These are phyloP conservation scores for Micractinium conductrix DNA, from an alignment of 139 green algal genomes.

Conservation along the genomic window DNA sequence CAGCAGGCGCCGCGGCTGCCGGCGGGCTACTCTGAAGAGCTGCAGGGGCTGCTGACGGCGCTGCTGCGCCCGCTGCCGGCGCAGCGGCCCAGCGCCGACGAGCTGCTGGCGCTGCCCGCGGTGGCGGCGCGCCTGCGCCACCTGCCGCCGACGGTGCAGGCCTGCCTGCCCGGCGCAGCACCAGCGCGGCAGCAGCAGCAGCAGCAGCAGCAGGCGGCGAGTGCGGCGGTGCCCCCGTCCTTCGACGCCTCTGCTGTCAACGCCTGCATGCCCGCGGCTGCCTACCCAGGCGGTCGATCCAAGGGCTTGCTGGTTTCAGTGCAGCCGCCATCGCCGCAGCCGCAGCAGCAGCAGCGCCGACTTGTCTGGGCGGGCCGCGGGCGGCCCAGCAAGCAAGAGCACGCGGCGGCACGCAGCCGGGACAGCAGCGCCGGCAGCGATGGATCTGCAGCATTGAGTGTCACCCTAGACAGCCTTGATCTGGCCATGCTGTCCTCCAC, in stretches of 20 bases:
- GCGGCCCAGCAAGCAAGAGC: not conserved
- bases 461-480: not conserved
- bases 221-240: not conserved
- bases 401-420: not conserved
- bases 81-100: not conserved
- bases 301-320: too few relatives aligned
- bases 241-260: not conserved
- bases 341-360: not conserved
- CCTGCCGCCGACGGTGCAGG: not conserved
- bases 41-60: not conserved
- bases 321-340: not conserved
- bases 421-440: too few relatives aligned
- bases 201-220: not conserved
- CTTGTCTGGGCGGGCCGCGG: not conserved
- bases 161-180: not conserved
- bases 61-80: not conserved
- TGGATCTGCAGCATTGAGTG: too few relatives aligned
- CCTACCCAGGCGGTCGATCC: not conserved
- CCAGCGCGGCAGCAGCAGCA: not conserved
- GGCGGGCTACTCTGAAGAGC: not conserved
- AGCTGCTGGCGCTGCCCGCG: not conserved
- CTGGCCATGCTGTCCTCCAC: not conserved
- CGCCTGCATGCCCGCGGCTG: not conserved
- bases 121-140: not conserved
- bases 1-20: not conserved